Evolutionary conservation across 1,139 yeast genomes (phyloP).

Genomic region (Protomyces inouyei): DNA sequence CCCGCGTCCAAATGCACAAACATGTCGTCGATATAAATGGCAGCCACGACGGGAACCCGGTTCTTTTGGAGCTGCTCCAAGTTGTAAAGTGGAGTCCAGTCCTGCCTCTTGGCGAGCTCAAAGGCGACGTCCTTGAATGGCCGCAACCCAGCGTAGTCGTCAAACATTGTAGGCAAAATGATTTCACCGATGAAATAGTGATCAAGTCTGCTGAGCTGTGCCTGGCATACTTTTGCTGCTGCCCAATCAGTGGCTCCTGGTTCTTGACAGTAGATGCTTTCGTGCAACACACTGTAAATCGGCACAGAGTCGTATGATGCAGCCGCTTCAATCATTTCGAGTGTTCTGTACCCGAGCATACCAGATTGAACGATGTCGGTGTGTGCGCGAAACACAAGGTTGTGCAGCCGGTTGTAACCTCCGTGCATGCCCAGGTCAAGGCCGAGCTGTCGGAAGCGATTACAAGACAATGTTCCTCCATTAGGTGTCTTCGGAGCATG

Average conservation of each 20-base stretch:
- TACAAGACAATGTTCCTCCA: constrained; percentile 49
- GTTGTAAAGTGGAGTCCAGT: constrained; percentile 49
- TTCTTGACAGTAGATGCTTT: constrained; percentile 52
- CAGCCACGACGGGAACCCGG: constrained; percentile 43
- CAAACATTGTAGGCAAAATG: constrained; percentile 51
- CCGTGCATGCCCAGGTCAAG: constrained; percentile 49
- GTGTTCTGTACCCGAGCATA: constrained; percentile 42
- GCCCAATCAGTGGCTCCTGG: constrained; percentile 45
- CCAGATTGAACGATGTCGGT: constrained; percentile 43
- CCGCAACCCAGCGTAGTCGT: constrained; percentile 47
- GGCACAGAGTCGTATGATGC: constrained; percentile 52
- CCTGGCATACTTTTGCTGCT: constrained; percentile 45
- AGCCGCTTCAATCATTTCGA: constrained; percentile 40
- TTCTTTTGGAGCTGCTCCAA: constrained; percentile 37
- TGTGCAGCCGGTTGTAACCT: constrained; percentile 49
- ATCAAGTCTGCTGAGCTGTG: neutral
- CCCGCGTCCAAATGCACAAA: constrained; percentile 18
- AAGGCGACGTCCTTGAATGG: constrained; percentile 45
- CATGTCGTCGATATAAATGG: constrained; percentile 40
- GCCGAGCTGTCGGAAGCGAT: constrained; percentile 54
- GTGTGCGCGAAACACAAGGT: constrained; percentile 43
- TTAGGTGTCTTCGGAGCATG: constrained; percentile 35
- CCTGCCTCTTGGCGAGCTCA: constrained; percentile 43
- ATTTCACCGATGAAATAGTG: constrained; percentile 52
- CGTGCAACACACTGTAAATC: constrained; percentile 54